Base-by-base conservation (phyloP, 768 basidiomycete species). In the Mycena leptocephala region DNA sequence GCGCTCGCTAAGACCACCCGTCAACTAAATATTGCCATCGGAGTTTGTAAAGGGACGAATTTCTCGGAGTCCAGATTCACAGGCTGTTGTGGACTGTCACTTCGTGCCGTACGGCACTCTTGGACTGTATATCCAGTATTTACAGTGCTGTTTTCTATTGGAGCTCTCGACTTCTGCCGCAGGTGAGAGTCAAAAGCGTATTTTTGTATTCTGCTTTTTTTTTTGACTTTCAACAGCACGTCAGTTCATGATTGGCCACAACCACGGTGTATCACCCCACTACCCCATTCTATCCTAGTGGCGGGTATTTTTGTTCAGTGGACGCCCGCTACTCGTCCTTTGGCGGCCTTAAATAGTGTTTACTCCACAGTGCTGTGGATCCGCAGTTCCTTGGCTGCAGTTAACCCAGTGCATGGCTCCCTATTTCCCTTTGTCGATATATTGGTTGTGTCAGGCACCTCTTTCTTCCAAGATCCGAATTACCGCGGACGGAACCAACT, bases 381-480 rank as follows among this genome's bases (percentile, higher is more conserved):
- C 7, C 39, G 18, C 39, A 41, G 39, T 18, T 18, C 39, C 13
- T 18, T 26, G 35, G 59, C 14, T 39, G 35, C 59, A 26, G n/a
- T 62, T 22, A 16, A 20, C 59, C 59, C 22, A 11, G 37, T 26
- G 61, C 20, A 24, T 56, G 74, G 74, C 28, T 56, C 74, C 5
- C 32, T 35, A 53, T 37, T 75, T 56, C 74, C 74, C 37, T 41
- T 69, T 75, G 39, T 41, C 51, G 74, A 56, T 26, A 63, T 26
- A 75, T 75, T 75, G 24, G 59, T 16, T 32, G 37, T 62, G 70
- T 71, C 69, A 53, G 37, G 53, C 58, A 61, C 32, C 37, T 59
- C 59, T 61, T 62, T n/a, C n/a, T 26, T 18, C 20, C 10, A 48
- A 67, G 35, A 59, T 74, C 58, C 74, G 74, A 41, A 39, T 41